A percentile compares a stretch with the other conserved stretches of the same genome.
Evolutionary conservation across 2,329 filamentous ascomycete species (phyloP).

Genomic region (Microcyclospora pomicola): DNA sequence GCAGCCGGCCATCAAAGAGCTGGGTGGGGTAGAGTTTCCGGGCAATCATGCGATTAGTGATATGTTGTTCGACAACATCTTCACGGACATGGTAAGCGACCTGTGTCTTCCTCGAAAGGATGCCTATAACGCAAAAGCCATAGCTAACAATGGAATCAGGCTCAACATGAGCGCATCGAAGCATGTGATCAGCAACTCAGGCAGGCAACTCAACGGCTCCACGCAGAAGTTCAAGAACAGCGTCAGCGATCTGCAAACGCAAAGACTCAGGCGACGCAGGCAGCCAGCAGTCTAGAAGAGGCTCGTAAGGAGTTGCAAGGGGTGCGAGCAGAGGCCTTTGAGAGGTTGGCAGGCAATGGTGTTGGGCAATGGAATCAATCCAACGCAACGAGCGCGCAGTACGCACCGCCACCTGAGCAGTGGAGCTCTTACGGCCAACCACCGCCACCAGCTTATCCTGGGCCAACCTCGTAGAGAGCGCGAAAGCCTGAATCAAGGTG

Average conservation of each 20-base stretch:
- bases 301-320: constrained; percentile 16
- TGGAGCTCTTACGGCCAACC: no score
- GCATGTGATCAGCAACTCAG: constrained; percentile 11
- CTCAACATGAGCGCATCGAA: constrained; percentile 17
- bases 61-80: constrained; percentile 20
- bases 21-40: constrained; percentile 14
- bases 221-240: constrained; percentile 11
- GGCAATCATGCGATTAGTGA: constrained; percentile 18
- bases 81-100: constrained; percentile 13
- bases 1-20: constrained; percentile 11
- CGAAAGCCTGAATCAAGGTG: no score
- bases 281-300: constrained; percentile 8
- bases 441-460: no score
- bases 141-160: no score
- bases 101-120: no score
- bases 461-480: no score
- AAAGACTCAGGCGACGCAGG: constrained; percentile 9
- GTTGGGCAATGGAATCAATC: neutral
- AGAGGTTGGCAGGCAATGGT: constrained; percentile 8
- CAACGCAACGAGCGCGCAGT: no score
- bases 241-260: constrained; percentile 5
- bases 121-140: no score
- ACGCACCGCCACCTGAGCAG: no score
- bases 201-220: constrained; percentile 10
- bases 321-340: constrained; percentile 19